Conservation (phyloP, 345 rosid species). For the Populus alba region DNA sequence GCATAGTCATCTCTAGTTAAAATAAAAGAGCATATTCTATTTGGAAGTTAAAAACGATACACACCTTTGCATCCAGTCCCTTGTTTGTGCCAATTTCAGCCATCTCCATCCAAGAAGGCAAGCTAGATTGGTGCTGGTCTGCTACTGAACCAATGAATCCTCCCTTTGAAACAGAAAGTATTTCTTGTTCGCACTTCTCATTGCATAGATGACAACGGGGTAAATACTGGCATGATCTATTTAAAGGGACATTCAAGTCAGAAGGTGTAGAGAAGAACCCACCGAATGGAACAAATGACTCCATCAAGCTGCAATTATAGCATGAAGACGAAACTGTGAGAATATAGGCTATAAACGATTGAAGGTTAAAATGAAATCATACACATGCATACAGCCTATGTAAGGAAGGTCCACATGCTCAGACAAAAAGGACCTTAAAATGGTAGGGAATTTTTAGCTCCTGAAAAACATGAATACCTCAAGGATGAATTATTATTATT, state of each 20-base stretch:
- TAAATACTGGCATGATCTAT: slow-evolving; percentile 24
- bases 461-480: neutral
- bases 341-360: slow-evolving; percentile 16
- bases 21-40: neutral
- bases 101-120: slow-evolving; percentile 53
- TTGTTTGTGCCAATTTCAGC: slow-evolving; percentile 36
- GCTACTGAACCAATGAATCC: slow-evolving; percentile 36
- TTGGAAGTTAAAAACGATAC: slow-evolving; percentile 17
- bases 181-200: slow-evolving; percentile 60
- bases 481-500: neutral
- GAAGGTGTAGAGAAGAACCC: slow-evolving; percentile 58
- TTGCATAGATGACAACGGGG: slow-evolving; percentile 54
- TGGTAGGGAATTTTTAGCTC: neutral
- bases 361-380: slow-evolving; percentile 14
- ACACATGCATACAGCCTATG: neutral
- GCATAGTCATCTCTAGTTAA: neutral
- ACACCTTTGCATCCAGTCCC: slow-evolving; percentile 43
- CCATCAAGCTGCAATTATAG: slow-evolving; percentile 58
- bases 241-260: slow-evolving; percentile 41
- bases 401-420: neutral
- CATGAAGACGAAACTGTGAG: slow-evolving; percentile 41
- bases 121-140: slow-evolving; percentile 42
- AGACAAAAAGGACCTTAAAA: neutral
- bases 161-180: slow-evolving; percentile 32
- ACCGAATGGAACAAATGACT: slow-evolving; percentile 69